Evolutionary conservation across 768 basidiomycete species (phyloP).

Genomic region (Tulasnella sp.): DNA sequence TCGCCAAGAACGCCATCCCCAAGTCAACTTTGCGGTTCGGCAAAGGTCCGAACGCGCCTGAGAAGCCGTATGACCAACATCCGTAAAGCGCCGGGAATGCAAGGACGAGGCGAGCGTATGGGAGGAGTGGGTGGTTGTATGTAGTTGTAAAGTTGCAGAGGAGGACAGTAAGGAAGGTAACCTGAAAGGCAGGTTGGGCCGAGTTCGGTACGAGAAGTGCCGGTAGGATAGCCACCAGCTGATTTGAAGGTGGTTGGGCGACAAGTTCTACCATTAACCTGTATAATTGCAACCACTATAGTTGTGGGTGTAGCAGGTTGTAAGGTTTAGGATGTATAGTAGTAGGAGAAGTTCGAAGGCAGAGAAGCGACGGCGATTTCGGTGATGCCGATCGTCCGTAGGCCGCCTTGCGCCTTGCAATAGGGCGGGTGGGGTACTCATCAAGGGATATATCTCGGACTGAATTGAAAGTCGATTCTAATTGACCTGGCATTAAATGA

Average conservation of each 20-base stretch:
- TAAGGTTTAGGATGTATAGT: too few relatives aligned
- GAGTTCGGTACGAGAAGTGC: background rate
- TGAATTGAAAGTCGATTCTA: too few relatives aligned
- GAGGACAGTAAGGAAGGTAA: background rate
- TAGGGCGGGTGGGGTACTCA: too few relatives aligned
- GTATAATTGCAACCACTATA: too few relatives aligned
- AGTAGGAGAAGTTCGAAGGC: too few relatives aligned
- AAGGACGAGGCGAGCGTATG: background rate
- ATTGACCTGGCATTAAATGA: too few relatives aligned
- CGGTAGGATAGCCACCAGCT: background rate
- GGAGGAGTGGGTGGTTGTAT: background rate
- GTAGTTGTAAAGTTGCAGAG: conserved; percentile 10
- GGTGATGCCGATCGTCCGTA: too few relatives aligned
- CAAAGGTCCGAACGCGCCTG: background rate
- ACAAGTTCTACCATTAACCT: too few relatives aligned
- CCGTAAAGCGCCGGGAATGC: background rate
- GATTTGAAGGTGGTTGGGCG: background rate
- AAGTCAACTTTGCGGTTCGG: background rate
- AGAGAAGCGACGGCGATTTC: too few relatives aligned
- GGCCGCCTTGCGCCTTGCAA: too few relatives aligned
- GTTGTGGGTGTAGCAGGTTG: too few relatives aligned
- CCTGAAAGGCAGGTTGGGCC: background rate
- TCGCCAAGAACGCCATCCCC: conserved; percentile 4
- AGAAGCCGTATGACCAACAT: background rate
- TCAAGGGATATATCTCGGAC: too few relatives aligned